Base-by-base conservation (phyloP, 345 rosid species). In the Linum trigynum region DNA sequence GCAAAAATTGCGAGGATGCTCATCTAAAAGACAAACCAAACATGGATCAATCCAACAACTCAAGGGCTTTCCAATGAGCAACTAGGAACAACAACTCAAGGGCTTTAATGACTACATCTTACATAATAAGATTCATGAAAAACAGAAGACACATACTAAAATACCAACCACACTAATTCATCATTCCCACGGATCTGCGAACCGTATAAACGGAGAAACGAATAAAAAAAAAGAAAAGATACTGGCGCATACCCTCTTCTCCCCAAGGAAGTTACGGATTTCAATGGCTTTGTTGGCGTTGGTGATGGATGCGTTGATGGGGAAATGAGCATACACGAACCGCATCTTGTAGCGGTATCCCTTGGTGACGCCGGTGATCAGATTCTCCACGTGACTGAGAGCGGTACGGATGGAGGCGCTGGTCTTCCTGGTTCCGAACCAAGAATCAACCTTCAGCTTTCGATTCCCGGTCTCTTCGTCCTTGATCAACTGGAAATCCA, bases 261-360 rank as follows among this genome's bases (percentile, higher is more conserved):
- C 82, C 1, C 85, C 82, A 5, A 81, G 75, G 65, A 78, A 81
- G 69, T 81, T 81, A 66, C 85, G 75, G 80, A 81, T 81, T 82
- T 78, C 85, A 6, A 81, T 78, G 3, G 80, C 66, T 3, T 43
- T 55, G 56, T 63, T 62, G 38, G 63, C 62, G 50, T 70, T 72
- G 9, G 73, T 64, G 51, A 82, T 82, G n/a, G 86, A 82, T 2
- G 83, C 86, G 58, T 82, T 79, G 64, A 79, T 82, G 11, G 86
- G 86, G 40, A 81, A 81, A 53, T 81, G 85, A 10, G 85, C 85
- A 65, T 78, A 78, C 40, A 78, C 82, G 63, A 78, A 79, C 37
- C 86, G 77, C 86, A 82, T 82, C 81, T 82, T 82, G 78, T 82
- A 81, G 0, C 82, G 71, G 77, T 78, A 81, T 7, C 85, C 85